Conservation (phyloP, 2,329 filamentous ascomycete genomes). For the Xylaria digitata region DNA sequence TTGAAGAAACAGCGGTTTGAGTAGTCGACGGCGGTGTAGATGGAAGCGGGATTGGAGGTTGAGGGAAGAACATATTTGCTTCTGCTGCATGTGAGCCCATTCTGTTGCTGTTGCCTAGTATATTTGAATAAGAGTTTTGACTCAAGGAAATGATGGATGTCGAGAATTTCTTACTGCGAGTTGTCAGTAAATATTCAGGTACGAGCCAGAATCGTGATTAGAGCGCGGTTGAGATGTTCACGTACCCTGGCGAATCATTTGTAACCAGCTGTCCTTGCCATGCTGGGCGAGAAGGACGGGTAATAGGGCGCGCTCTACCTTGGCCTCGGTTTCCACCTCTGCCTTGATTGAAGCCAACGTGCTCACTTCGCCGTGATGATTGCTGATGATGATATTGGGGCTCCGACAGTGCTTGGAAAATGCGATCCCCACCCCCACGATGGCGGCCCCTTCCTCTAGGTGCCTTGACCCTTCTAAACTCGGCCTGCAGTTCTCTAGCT, state of each 20-base stretch:
- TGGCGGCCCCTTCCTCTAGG: background rate
- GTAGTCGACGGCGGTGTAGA: background rate
- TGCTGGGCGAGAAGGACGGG: background rate
- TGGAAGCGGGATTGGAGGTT: constrained; percentile 1
- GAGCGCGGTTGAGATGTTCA: background rate
- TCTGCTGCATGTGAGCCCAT: constrained; percentile 13
- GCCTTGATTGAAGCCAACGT: background rate
- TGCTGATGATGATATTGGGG: constrained; percentile 1
- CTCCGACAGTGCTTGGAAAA: background rate
- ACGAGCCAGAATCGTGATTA: background rate
- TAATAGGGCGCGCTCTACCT: background rate
- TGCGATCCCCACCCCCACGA: background rate
- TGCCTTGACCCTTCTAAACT: constrained; percentile 17
- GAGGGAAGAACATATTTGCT: constrained; percentile 13
- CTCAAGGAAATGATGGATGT: background rate
- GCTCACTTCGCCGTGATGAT: background rate
- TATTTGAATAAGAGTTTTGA: constrained; percentile 5
- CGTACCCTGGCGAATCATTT: constrained; percentile 27
- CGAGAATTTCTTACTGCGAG: constrained; percentile 7
- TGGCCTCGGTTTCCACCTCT: background rate
- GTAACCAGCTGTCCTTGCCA: constrained; percentile 11
- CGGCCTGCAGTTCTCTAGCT: constrained; percentile 29
- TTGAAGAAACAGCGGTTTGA: background rate
- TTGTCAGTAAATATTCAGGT: constrained; percentile 9
- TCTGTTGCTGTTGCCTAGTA: background rate